These are phyloP conservation scores for Rhytidiadelphus loreus DNA, from an alignment of 225 moss, liverwort and hornwort genomes.

Conservation along the genomic window DNA sequence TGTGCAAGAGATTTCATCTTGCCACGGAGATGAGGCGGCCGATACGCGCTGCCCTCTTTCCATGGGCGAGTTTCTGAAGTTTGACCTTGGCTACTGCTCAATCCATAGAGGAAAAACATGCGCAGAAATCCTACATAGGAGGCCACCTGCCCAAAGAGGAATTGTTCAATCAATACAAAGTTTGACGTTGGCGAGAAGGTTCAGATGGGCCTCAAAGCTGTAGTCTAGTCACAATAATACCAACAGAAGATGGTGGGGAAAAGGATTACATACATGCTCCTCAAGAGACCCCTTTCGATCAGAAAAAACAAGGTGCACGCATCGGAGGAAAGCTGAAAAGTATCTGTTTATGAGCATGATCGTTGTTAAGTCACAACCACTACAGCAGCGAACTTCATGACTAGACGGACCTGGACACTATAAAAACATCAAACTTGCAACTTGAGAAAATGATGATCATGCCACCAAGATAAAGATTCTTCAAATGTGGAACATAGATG, in stretches of 20 bases:
- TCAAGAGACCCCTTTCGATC: constrained; percentile 66
- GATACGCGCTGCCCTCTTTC: constrained; percentile 61
- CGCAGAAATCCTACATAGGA: constrained; percentile 63
- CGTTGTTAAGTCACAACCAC: neutral
- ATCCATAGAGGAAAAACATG: constrained; percentile 74
- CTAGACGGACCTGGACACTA: neutral
- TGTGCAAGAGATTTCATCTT: constrained; percentile 26
- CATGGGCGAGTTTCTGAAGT: constrained; percentile 16
- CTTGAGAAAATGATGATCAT: neutral
- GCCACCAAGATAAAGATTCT: neutral
- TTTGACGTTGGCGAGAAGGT: neutral
- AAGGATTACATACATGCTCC: constrained; percentile 59
- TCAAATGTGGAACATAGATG: neutral
- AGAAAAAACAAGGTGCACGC: constrained; percentile 70
- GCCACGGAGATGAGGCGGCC: constrained; percentile 83
- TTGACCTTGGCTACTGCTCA: constrained; percentile 35
- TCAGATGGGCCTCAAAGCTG: neutral
- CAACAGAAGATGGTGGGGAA: neutral
- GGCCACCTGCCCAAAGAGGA: constrained; percentile 46
- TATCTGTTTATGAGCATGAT: constrained; percentile 37
- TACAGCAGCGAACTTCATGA: neutral
- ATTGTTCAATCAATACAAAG: neutral
- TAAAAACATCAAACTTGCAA: neutral
- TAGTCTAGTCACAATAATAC: neutral
- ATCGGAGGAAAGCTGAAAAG: constrained; percentile 80